Percentiles rank a stretch among this genome's conserved stretches.
These are phyloP conservation scores for Sporothrix euskadiensis DNA, from an alignment of 2,329 filamentous ascomycete species.

Conservation along the genomic window DNA sequence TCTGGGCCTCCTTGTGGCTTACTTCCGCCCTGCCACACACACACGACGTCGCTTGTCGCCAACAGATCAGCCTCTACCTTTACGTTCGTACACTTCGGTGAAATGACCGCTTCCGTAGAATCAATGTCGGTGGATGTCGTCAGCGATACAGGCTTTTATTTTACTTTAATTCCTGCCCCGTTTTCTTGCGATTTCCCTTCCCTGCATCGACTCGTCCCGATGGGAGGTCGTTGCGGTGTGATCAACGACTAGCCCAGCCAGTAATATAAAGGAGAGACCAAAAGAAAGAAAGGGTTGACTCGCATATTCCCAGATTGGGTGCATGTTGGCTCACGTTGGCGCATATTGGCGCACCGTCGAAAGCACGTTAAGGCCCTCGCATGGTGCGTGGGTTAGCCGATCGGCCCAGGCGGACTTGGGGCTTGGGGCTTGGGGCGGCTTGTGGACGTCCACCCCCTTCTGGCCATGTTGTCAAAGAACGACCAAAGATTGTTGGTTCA, in stretches of 20 bases:
- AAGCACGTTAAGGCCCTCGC: slow-evolving; percentile 1
- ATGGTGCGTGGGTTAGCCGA: background rate
- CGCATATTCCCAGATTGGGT: slow-evolving; percentile 2
- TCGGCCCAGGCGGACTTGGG: slow-evolving; percentile 14
- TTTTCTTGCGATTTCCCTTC: background rate
- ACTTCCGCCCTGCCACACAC: background rate
- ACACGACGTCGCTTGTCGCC: slow-evolving; percentile 3
- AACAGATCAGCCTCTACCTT: background rate
- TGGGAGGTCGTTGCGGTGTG: slow-evolving; percentile 5
- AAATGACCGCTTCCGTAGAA: background rate
- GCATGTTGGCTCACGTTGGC: background rate
- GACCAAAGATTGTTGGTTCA: background rate
- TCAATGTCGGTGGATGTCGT: background rate
- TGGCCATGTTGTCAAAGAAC: background rate
- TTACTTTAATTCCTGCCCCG: background rate
- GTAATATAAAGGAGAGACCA: background rate
- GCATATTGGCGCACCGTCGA: background rate
- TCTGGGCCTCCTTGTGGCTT: slow-evolving; percentile 5
- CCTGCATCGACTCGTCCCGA: background rate
- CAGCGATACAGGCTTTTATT: too few relatives aligned
- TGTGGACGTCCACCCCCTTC: background rate
- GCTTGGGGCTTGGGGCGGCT: background rate
- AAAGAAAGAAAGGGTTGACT: background rate
- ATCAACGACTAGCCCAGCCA: background rate
- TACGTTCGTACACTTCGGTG: too few relatives aligned